Base-by-base conservation (phyloP, 73 alveolate species). In the Paramecium pentaurelia region DNA sequence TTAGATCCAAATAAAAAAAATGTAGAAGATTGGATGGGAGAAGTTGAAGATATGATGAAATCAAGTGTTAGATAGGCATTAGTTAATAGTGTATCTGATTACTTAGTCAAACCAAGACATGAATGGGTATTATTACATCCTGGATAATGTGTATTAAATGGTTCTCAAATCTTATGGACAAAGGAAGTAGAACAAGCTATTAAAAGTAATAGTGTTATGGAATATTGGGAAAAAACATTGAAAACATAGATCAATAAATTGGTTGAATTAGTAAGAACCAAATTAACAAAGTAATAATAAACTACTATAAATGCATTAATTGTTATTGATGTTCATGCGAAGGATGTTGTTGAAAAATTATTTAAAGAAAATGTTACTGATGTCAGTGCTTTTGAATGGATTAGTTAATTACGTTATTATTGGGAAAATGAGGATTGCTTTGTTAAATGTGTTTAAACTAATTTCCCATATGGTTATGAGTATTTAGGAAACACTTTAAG, bases 281-380 rank as follows among this genome's bases (percentile, higher is more conserved):
- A 95, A 91, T 95, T 97, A 20, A 94, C 98, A 14, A 93, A 95
- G 86, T 88, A 94, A 27, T 88, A 97, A 54, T 58, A 96, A 86
- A 93, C 91, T 73, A 98, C 99, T 60, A 95, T 99, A 27, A 99
- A 99, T 38, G 99, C 99, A 28, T 97, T 99, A 22, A 99, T 99
- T 90, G 99, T 99, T 86, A 97, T 98, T 86, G 99, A 99, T 95
- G 99, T 99, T 85, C 99, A 99, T 93, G 99, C 99, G 60, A 98
- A 97, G 87, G 98, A 94, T 90, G 94, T 95, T 0, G 96, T 95
- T 2, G 96, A 89, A 25, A 93, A 73, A 40, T 93, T 96, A 3
- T 58, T 71, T 22, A 64, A 64, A 51, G 86, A 84, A 36, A 86
- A 75, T 45, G 95, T 95, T 22, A 88, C 92, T 45, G 93, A 93